A percentile compares a stretch with the other conserved stretches of the same genome.
These are phyloP conservation scores for Saitozyma sp. DNA, from an alignment of 768 basidiomycete genomes.

Conservation along the genomic window DNA sequence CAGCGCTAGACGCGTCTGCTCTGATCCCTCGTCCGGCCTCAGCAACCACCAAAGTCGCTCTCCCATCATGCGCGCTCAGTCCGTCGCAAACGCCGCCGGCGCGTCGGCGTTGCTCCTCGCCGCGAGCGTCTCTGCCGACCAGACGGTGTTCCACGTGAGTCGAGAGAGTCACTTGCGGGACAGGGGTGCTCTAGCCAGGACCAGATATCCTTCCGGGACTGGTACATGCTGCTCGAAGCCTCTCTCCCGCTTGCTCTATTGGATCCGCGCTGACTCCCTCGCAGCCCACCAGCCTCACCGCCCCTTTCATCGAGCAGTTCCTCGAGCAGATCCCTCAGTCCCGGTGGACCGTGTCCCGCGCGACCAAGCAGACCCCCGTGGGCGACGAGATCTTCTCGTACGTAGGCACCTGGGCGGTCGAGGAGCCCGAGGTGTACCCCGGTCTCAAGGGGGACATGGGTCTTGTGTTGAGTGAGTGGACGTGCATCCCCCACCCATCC, in stretches of 20 bases:
- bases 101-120: conserved; percentile 35
- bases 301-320: conserved; percentile 95
- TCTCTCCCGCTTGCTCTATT: background rate
- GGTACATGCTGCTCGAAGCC: background rate
- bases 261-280: background rate
- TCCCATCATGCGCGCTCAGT: conserved; percentile 37
- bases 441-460: conserved; percentile 83
- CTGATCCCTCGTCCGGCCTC: too few relatives aligned
- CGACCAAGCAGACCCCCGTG: conserved; percentile 95
- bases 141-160: conserved; percentile 40
- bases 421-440: conserved; percentile 70
- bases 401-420: conserved; percentile 95
- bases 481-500: too few relatives aligned
- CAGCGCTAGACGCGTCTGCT: too few relatives aligned
- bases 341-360: conserved; percentile 94
- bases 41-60: too few relatives aligned
- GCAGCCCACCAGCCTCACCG: conserved; percentile 75
- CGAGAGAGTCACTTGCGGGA: background rate
- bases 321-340: conserved; percentile 76
- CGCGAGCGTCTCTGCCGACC: conserved; percentile 32
- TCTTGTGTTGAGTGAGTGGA: conserved; percentile 65
- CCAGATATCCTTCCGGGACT: background rate
- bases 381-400: conserved; percentile 96
- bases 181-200: background rate
- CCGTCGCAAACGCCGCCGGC: conserved; percentile 38